A percentile compares a stretch with the other conserved stretches of the same genome.
Evolutionary conservation across 2,329 filamentous ascomycete genomes (phyloP).

Genomic region (Penicillium sp.): DNA sequence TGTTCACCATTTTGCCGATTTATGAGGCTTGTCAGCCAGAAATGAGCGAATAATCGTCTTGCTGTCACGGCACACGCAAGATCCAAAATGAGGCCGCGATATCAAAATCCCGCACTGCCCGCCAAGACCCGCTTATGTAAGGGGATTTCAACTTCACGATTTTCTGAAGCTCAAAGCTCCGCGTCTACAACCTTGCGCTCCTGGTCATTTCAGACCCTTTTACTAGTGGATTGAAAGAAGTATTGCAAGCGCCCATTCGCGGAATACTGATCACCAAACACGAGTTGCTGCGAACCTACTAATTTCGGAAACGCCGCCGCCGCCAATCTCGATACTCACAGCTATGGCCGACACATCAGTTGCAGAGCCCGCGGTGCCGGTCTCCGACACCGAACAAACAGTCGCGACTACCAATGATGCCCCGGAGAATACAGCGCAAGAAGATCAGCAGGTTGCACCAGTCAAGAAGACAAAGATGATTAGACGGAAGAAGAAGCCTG

Average conservation of each 20-base stretch:
- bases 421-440: conserved; percentile 34
- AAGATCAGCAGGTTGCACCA: conserved; percentile 23
- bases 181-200: neutral
- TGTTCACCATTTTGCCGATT: conserved; percentile 81
- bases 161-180: conserved; percentile 10
- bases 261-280: neutral
- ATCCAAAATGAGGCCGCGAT: neutral
- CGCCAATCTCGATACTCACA: conserved; percentile 1
- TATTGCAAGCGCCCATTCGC: neutral
- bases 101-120: conserved; percentile 7
- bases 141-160: neutral
- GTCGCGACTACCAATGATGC: conserved; percentile 16
- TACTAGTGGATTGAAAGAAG: neutral
- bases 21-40: conserved; percentile 15
- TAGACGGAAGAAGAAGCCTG: conserved; percentile 84
- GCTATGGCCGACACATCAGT: conserved; percentile 33
- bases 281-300: neutral
- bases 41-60: conserved; percentile 15
- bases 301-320: neutral
- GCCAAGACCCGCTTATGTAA: conserved; percentile 13
- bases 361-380: conserved; percentile 45
- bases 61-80: neutral
- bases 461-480: conserved; percentile 80
- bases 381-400: conserved; percentile 44
- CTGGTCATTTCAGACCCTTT: neutral